Evolutionary conservation across 2,329 filamentous ascomycete species (phyloP).

Genomic region (Colletotrichum agaves): DNA sequence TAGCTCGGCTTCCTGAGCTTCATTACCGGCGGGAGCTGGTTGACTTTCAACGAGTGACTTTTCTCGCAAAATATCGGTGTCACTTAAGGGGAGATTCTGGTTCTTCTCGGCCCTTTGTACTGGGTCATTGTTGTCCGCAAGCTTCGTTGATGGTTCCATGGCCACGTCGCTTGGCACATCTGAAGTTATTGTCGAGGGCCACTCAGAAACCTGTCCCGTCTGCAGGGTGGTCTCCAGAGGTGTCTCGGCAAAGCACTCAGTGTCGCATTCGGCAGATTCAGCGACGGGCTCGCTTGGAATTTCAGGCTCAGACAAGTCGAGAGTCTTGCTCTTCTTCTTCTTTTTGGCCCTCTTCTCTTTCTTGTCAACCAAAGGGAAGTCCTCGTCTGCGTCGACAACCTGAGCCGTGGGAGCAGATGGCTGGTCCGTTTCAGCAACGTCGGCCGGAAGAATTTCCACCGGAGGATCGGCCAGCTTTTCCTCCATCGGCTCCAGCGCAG

Average conservation of each 20-base stretch:
- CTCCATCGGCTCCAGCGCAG: background rate
- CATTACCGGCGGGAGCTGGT: background rate
- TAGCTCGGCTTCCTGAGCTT: background rate
- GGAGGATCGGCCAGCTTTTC: no score
- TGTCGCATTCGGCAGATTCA: background rate
- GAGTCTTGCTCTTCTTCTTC: conserved; percentile 27
- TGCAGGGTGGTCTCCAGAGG: background rate
- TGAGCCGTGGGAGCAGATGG: no score
- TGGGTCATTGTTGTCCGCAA: background rate
- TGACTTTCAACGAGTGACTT: background rate
- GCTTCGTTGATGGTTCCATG: background rate
- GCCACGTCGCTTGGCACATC: background rate
- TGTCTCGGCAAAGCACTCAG: background rate
- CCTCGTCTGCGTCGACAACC: background rate
- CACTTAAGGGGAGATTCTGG: background rate
- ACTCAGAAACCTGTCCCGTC: background rate
- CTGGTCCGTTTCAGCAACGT: no score
- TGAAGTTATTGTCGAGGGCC: background rate
- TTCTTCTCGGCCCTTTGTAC: background rate
- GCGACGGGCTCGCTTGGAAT: conserved; percentile 29
- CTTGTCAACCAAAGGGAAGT: background rate
- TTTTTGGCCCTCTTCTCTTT: background rate
- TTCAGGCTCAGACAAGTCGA: conserved; percentile 36
- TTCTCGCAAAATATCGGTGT: background rate
- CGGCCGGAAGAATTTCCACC: no score